Percentiles rank a stretch among this genome's conserved stretches.
Conservation (phyloP, 2,329 filamentous ascomycete genomes). For the Fusarium circinatum region DNA sequence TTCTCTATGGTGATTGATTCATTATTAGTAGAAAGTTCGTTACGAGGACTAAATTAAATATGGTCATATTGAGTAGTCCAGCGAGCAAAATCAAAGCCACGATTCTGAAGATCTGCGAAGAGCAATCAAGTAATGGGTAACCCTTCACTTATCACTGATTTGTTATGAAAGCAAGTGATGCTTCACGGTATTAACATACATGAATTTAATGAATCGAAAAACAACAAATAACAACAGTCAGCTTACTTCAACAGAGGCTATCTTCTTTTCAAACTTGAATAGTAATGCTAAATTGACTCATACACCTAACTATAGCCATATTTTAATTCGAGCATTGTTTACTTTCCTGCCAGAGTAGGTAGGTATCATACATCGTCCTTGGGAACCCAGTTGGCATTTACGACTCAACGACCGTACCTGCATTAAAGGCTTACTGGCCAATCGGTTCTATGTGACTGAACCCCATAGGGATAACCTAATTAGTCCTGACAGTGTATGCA, state of each 20-base stretch:
- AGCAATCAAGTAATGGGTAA: neutral
- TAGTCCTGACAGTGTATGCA: too few species aligned
- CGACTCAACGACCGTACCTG: too few species aligned
- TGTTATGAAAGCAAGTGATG: neutral
- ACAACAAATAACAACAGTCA: neutral
- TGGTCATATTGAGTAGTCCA: neutral
- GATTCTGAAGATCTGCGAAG: neutral
- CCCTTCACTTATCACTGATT: neutral
- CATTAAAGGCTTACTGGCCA: too few species aligned
- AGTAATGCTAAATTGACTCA: neutral
- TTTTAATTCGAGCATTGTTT: neutral
- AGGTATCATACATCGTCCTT: too few species aligned
- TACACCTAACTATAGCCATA: neutral
- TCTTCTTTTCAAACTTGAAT: neutral
- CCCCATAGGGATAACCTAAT: too few species aligned
- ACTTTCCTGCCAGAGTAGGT: neutral
- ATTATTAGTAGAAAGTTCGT: neutral
- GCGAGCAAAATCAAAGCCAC: neutral
- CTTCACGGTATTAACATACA: too few species aligned
- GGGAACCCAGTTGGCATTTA: neutral
- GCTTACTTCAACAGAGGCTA: neutral
- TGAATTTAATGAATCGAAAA: neutral
- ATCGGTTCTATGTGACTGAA: too few species aligned
- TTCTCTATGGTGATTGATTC: neutral
- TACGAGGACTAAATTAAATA: neutral